Evolutionary conservation across 208 protist species (phyloP).

Genomic region (Acanthamoeba pearcei): DNA sequence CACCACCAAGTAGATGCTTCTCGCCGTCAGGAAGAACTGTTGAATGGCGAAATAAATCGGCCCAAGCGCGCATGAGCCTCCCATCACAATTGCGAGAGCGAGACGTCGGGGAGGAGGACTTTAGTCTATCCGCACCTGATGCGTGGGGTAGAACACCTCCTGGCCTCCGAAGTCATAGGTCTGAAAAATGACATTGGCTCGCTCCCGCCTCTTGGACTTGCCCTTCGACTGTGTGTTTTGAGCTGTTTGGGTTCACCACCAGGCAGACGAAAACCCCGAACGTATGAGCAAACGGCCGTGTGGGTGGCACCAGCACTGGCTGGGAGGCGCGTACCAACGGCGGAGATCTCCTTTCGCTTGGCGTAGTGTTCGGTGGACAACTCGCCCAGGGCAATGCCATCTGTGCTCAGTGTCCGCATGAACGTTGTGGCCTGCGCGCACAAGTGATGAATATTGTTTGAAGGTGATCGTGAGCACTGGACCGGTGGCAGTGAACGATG

Average conservation of each 20-base stretch:
- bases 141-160: slow-evolving; percentile 73
- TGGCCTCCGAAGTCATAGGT: slow-evolving; percentile 66
- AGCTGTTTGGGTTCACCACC: not conserved
- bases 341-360: slow-evolving; percentile 17
- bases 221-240: not conserved
- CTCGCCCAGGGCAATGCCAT: slow-evolving; percentile 56
- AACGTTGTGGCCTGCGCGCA: not conserved
- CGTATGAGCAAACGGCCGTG: not conserved
- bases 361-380: slow-evolving; percentile 46
- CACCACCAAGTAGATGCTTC: slow-evolving; percentile 74
- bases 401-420: slow-evolving; percentile 55
- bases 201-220: slow-evolving; percentile 12
- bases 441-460: not conserved
- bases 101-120: not conserved
- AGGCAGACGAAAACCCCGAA: not conserved
- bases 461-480: not conserved
- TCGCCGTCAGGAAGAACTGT: slow-evolving; percentile 72
- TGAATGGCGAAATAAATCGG: not conserved
- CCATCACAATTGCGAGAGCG: not conserved
- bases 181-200: slow-evolving; percentile 46
- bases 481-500: not conserved
- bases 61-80: not conserved
- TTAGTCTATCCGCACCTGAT: not conserved
- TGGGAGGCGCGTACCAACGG: not conserved
- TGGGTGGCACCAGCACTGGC: not conserved